Evolutionary conservation across 352 stramenopile species (phyloP).

Genomic region (Globisporangium splendens): DNA sequence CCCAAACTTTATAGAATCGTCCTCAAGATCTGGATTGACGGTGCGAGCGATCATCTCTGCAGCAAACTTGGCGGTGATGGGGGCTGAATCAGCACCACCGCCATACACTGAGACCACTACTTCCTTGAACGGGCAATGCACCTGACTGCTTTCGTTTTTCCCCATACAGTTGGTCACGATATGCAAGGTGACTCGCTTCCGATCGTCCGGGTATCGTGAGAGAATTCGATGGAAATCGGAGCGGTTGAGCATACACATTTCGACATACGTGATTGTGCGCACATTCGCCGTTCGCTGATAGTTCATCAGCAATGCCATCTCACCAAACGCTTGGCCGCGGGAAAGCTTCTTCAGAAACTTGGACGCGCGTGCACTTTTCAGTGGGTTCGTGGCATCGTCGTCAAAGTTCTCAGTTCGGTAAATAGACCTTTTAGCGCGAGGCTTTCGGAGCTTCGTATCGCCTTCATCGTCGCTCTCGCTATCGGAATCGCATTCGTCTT

Average conservation of each 20-base stretch:
- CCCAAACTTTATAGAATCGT: conserved; percentile 23
- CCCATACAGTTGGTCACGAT: conserved; percentile 26
- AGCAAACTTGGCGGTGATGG: conserved; percentile 14
- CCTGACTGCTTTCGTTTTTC: conserved; percentile 14
- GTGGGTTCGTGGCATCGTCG: background rate
- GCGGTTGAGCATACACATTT: conserved; percentile 37
- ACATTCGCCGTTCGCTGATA: conserved; percentile 34
- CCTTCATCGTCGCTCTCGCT: background rate
- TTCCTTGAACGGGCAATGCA: conserved; percentile 21
- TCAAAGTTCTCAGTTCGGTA: conserved; percentile 8
- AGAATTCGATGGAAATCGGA: conserved; percentile 29
- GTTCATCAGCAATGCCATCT: conserved; percentile 47
- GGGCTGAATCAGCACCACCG: background rate
- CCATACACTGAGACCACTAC: conserved; percentile 15
- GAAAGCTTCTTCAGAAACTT: conserved; percentile 6
- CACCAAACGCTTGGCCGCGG: conserved; percentile 34
- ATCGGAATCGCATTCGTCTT: background rate
- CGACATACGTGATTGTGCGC: conserved; percentile 30
- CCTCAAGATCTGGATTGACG: conserved; percentile 15
- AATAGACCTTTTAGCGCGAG: background rate
- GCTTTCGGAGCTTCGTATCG: background rate
- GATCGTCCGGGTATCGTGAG: conserved; percentile 23
- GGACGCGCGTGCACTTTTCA: background rate
- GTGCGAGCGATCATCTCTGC: conserved; percentile 17
- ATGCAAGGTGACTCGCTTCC: conserved; percentile 16